These are phyloP conservation scores for Globisporangium megalacanthum DNA, from an alignment of 352 stramenopile genomes.

Conservation along the genomic window DNA sequence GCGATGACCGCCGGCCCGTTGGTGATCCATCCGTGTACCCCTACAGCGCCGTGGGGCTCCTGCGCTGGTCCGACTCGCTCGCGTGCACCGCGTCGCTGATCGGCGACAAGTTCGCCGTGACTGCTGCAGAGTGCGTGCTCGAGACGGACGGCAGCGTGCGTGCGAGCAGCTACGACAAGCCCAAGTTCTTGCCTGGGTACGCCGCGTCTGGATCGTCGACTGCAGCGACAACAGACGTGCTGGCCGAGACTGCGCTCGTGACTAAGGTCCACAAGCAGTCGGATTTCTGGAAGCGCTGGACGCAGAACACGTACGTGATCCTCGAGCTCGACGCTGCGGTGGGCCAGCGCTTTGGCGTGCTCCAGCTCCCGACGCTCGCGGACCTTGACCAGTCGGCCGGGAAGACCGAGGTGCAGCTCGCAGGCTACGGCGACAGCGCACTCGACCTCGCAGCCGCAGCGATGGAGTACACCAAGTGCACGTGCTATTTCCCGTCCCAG, in stretches of 20 bases:
- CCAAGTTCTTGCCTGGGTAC: slow-evolving; percentile 29
- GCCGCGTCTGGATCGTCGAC: not conserved
- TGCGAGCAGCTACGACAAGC: slow-evolving; percentile 12
- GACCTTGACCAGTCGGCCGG: slow-evolving; percentile 21
- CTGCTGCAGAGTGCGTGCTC: slow-evolving; percentile 55
- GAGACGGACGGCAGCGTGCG: slow-evolving; percentile 22
- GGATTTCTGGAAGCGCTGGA: slow-evolving; percentile 62
- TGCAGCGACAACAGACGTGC: no score
- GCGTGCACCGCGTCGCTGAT: slow-evolving; percentile 55
- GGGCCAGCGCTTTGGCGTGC: slow-evolving; percentile 22
- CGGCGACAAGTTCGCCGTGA: slow-evolving; percentile 38
- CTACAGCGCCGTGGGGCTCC: slow-evolving; percentile 46
- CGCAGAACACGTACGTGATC: slow-evolving; percentile 54
- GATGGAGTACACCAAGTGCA: slow-evolving; percentile 42
- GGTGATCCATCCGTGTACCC: slow-evolving; percentile 30
- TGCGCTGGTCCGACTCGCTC: slow-evolving; percentile 39
- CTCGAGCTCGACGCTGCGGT: slow-evolving; percentile 46
- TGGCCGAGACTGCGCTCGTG: slow-evolving; percentile 17
- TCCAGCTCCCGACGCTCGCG: slow-evolving; percentile 27
- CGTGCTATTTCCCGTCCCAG: slow-evolving; percentile 33
- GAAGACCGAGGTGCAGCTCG: slow-evolving; percentile 48
- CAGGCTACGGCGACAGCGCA: slow-evolving; percentile 27
- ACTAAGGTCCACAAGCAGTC: slow-evolving; percentile 54
- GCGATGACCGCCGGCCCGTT: slow-evolving; percentile 33
- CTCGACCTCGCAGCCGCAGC: slow-evolving; percentile 5